Conservation (phyloP, 78 protist genomes). For the Dictyostelium intermedium region DNA sequence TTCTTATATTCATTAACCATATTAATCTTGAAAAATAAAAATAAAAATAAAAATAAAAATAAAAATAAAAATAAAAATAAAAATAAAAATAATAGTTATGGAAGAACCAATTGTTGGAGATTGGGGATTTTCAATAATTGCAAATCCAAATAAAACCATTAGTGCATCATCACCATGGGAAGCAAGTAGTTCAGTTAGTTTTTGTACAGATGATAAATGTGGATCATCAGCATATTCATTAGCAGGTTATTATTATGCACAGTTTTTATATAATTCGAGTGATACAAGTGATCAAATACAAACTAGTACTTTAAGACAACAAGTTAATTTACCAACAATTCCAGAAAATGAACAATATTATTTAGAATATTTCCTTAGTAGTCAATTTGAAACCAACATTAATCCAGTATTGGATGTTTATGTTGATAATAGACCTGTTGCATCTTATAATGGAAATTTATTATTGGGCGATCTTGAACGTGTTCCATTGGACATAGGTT, state of each 20-base stretch:
- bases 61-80: neutral
- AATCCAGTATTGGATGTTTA: neutral
- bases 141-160: neutral
- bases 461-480: constrained; percentile 1
- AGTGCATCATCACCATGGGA: neutral
- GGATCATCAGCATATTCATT: constrained; percentile 24
- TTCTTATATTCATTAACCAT: neutral
- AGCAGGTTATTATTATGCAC: constrained; percentile 46
- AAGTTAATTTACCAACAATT: neutral
- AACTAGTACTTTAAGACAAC: neutral
- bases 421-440: neutral
- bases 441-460: neutral
- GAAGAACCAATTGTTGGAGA: constrained; percentile 32
- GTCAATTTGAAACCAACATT: neutral
- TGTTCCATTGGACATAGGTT: neutral
- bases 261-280: neutral
- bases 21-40: neutral
- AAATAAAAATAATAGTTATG: neutral
- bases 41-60: neutral
- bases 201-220: constrained; percentile 67
- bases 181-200: neutral
- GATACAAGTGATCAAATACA: neutral
- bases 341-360: neutral
- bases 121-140: constrained; percentile 23
- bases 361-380: neutral